phyloP scores from a whole-genome alignment of 2,329 filamentous ascomycete genomes.

The Fusarium sp. region DNA sequence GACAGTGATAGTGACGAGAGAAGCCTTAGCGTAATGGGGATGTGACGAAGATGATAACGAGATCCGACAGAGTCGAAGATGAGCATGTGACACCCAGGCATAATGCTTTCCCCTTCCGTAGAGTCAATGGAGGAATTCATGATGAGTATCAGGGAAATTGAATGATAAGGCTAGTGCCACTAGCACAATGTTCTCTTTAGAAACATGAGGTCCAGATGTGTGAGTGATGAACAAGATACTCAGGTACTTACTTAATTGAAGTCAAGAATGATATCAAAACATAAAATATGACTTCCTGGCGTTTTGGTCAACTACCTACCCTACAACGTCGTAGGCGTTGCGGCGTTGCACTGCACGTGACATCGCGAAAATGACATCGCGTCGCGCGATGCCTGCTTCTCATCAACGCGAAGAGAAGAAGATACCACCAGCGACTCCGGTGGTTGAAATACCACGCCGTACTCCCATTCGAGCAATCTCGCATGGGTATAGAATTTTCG shows the following conservation, averaged over 20 bases:
- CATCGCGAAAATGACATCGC: slow-evolving; percentile 17
- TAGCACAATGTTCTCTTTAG: neutral
- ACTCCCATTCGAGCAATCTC: neutral
- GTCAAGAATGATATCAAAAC: neutral
- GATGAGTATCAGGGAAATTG: neutral
- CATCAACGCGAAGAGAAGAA: neutral
- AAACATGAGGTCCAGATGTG: neutral
- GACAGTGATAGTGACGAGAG: slow-evolving; percentile 27
- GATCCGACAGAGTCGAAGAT: neutral
- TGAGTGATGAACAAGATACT: neutral
- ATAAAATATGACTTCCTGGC: no score
- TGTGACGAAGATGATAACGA: neutral
- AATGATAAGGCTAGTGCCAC: neutral
- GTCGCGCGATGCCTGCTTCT: slow-evolving; percentile 13
- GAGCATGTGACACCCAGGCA: neutral
- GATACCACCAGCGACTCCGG: neutral
- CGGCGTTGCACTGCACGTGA: slow-evolving; percentile 16
- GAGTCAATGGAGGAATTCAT: neutral
- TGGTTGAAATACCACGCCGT: neutral
- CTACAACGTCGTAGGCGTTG: neutral
- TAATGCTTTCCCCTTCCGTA: neutral
- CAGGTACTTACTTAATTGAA: neutral
- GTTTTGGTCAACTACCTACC: neutral
- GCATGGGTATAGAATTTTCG: slow-evolving; percentile 1
- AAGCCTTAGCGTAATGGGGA: neutral